These are phyloP conservation scores for Collybia mongolica DNA, from an alignment of 768 basidiomycete species.

Conservation along the genomic window DNA sequence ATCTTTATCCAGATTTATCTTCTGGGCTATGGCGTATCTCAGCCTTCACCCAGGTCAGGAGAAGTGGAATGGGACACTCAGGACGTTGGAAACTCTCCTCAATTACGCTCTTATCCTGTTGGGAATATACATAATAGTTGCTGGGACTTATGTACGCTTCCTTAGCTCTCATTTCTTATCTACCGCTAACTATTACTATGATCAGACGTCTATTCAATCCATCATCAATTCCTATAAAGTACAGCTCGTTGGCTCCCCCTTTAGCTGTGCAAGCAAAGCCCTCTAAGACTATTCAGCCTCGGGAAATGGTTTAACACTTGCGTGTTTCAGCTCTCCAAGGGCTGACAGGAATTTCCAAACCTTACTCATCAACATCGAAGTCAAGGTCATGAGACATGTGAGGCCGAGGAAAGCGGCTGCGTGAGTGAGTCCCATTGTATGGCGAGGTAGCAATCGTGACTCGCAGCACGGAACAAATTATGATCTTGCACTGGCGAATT, in stretches of 20 bases:
- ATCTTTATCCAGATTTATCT: slow-evolving; percentile 25
- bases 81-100: slow-evolving; percentile 31
- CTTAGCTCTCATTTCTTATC: neutral
- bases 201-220: slow-evolving; percentile 32
- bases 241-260: slow-evolving; percentile 25
- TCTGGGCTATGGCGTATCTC: slow-evolving; percentile 44
- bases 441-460: no score
- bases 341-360: no score
- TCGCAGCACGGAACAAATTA: no score
- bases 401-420: no score
- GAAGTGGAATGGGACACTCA: slow-evolving; percentile 31
- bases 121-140: slow-evolving; percentile 34
- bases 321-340: no score
- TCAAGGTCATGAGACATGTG: no score
- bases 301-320: no score
- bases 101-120: slow-evolving; percentile 36
- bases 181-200: neutral
- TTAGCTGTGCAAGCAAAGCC: slow-evolving; percentile 34
- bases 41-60: slow-evolving; percentile 31
- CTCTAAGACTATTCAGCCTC: slow-evolving; percentile 7
- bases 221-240: slow-evolving; percentile 32
- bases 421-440: no score
- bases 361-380: no score
- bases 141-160: slow-evolving; percentile 36
- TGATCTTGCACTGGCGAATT: no score